Percentiles rank a stretch among this genome's conserved stretches.
These are phyloP conservation scores for Sporopachydermia quercuum DNA, from an alignment of 805 yeast genomes.

Conservation along the genomic window DNA sequence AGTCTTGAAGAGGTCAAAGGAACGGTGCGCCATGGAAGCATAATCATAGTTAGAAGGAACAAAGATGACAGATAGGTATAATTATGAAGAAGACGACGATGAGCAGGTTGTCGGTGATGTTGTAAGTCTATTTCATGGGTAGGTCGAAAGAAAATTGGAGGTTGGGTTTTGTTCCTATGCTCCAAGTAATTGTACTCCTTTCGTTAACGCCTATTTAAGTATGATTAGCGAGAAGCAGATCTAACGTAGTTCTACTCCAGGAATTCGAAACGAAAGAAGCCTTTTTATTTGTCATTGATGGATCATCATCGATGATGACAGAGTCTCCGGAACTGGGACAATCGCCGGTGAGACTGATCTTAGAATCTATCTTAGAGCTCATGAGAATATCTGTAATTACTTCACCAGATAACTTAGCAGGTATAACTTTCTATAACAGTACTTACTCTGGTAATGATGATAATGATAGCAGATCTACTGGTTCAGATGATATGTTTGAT, in stretches of 20 bases:
- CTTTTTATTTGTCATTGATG: slow-evolving; percentile 20
- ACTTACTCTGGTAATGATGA: slow-evolving; percentile 18
- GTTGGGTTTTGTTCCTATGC: too few relatives aligned
- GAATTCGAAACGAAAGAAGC: slow-evolving; percentile 16
- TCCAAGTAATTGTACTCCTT: neutral
- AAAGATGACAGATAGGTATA: too few relatives aligned
- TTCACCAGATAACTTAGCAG: slow-evolving; percentile 57
- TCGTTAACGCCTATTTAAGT: neutral
- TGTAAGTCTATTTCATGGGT: neutral
- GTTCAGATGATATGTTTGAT: slow-evolving; percentile 12
- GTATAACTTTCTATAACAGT: slow-evolving; percentile 50
- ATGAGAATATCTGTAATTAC: slow-evolving; percentile 52
- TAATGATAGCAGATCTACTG: slow-evolving; percentile 31
- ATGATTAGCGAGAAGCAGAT: neutral
- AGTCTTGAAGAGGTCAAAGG: too few relatives aligned
- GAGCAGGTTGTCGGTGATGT: neutral
- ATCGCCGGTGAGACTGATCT: slow-evolving; percentile 12
- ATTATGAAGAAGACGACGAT: neutral
- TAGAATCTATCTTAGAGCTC: slow-evolving; percentile 44
- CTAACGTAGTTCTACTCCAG: neutral
- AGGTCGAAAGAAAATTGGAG: too few relatives aligned
- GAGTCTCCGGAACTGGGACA: slow-evolving; percentile 8
- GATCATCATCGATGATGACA: slow-evolving; percentile 17
- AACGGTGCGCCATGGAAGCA: too few relatives aligned
- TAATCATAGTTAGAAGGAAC: too few relatives aligned